Conservation (phyloP, 768 basidiomycete species). For the Naganishia kalamii region DNA sequence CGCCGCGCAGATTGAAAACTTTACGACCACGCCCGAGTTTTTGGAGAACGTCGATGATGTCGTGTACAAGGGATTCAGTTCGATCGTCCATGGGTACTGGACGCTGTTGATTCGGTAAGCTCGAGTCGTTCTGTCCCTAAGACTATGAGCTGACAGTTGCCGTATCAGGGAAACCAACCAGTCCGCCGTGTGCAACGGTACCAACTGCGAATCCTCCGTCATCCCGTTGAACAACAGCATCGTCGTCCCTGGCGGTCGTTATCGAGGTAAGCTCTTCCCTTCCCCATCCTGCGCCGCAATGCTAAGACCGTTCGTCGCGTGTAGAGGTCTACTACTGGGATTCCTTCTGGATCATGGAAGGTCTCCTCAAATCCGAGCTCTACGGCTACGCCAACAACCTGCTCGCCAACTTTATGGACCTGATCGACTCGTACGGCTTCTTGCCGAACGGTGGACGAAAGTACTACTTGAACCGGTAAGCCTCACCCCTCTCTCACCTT, state of each 20-base stretch:
- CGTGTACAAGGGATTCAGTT: constrained; percentile 63
- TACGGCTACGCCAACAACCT: constrained; percentile 67
- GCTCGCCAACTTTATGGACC: constrained; percentile 91
- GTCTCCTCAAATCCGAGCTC: constrained; percentile 73
- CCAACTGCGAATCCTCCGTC: constrained; percentile 68
- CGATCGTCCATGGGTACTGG: constrained; percentile 83
- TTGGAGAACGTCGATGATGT: constrained; percentile 65
- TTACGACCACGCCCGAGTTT: constrained; percentile 61
- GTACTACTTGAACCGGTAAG: constrained; percentile 71
- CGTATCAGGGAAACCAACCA: constrained; percentile 57
- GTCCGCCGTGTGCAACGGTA: constrained; percentile 58
- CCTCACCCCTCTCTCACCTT: constrained; percentile 47
- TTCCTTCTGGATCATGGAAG: constrained; percentile 78
- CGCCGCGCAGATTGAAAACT: constrained; percentile 58
- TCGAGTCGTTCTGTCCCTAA: not conserved
- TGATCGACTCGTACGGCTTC: constrained; percentile 76
- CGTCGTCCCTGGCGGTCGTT: constrained; percentile 79
- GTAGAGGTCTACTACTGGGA: constrained; percentile 50
- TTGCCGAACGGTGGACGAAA: constrained; percentile 87
- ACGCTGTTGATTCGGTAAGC: constrained; percentile 57
- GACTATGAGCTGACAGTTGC: not conserved
- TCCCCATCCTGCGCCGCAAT: constrained; percentile 17
- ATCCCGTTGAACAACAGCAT: constrained; percentile 89
- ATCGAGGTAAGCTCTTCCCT: constrained; percentile 53
- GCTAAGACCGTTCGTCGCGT: not conserved